A percentile compares a stretch with the other conserved stretches of the same genome.
Evolutionary conservation across 768 basidiomycete genomes (phyloP).

Genomic region (Leccinum disarticulatum): DNA sequence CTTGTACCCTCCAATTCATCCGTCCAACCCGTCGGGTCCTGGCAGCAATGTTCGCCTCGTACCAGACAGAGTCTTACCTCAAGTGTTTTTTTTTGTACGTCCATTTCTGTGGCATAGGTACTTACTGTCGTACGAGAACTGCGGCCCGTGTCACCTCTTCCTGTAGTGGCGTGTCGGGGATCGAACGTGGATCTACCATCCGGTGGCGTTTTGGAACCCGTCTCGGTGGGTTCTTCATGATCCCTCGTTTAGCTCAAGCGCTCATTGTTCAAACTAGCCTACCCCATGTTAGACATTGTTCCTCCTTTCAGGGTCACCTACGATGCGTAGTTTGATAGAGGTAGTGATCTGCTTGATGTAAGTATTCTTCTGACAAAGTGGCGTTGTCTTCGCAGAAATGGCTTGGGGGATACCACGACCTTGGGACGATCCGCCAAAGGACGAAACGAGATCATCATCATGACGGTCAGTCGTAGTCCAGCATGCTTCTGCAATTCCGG

Average conservation of each 20-base stretch:
- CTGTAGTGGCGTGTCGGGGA: constrained; percentile 8
- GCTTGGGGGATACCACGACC: constrained; percentile 1
- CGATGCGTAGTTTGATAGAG: background rate
- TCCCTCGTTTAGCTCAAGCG: constrained; percentile 8
- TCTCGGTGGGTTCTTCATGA: constrained; percentile 13
- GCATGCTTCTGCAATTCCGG: background rate
- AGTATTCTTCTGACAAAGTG: background rate
- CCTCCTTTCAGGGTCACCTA: constrained; percentile 2
- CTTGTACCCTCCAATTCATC: constrained; percentile 2
- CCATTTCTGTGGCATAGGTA: constrained; percentile 8
- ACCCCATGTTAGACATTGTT: background rate
- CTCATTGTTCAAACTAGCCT: background rate
- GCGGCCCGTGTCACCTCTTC: constrained; percentile 10
- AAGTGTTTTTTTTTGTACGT: background rate
- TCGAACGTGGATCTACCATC: constrained; percentile 6
- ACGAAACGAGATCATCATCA: constrained; percentile 14
- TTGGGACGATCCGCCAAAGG: constrained; percentile 16
- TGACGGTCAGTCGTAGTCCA: background rate
- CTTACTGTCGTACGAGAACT: constrained; percentile 10
- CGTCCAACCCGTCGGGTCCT: constrained; percentile 7
- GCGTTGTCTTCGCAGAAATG: background rate
- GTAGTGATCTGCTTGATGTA: background rate
- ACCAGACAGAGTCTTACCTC: constrained; percentile 10
- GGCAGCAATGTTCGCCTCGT: constrained; percentile 2
- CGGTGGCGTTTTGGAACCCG: constrained; percentile 15